phyloP scores from a whole-genome alignment of 495 filamentous ascomycete genomes.

The Peziza echinospora region DNA sequence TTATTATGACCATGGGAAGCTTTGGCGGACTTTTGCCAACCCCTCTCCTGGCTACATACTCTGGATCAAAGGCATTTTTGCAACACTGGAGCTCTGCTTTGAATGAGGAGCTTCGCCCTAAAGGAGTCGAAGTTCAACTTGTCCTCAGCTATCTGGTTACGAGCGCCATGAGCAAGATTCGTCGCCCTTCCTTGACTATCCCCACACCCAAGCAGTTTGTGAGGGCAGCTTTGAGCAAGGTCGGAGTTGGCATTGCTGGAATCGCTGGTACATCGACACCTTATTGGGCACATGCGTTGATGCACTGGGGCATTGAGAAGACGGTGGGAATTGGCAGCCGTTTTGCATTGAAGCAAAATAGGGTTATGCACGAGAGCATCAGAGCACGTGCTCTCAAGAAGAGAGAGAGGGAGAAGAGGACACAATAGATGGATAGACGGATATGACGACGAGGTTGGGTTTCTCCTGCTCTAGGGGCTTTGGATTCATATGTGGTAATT shows the following conservation, averaged over 20 bases:
- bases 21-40: slow-evolving; percentile 81
- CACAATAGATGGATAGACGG: slow-evolving; percentile 19
- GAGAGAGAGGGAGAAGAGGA: slow-evolving; percentile 61
- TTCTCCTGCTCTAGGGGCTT: too few relatives aligned
- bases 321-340: slow-evolving; percentile 44
- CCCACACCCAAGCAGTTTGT: slow-evolving; percentile 73
- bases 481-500: too few relatives aligned
- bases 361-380: slow-evolving; percentile 65
- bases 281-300: slow-evolving; percentile 72
- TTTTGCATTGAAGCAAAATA: slow-evolving; percentile 43
- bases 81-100: slow-evolving; percentile 88
- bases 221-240: slow-evolving; percentile 49
- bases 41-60: slow-evolving; percentile 87
- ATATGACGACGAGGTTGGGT: too few relatives aligned
- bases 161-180: slow-evolving; percentile 88
- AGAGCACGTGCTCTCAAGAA: slow-evolving; percentile 75
- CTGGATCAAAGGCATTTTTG: slow-evolving; percentile 92
- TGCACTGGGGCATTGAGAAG: slow-evolving; percentile 64
- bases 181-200: slow-evolving; percentile 48
- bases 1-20: slow-evolving; percentile 93
- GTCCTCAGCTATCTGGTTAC: slow-evolving; percentile 82
- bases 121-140: slow-evolving; percentile 66
- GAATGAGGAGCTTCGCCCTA: slow-evolving; percentile 53
- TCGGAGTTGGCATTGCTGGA: slow-evolving; percentile 59
- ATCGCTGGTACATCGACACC: slow-evolving; percentile 71